Evolutionary conservation across 2,329 filamentous ascomycete genomes (phyloP).

Genomic region (Sarocladium brachiariae): DNA sequence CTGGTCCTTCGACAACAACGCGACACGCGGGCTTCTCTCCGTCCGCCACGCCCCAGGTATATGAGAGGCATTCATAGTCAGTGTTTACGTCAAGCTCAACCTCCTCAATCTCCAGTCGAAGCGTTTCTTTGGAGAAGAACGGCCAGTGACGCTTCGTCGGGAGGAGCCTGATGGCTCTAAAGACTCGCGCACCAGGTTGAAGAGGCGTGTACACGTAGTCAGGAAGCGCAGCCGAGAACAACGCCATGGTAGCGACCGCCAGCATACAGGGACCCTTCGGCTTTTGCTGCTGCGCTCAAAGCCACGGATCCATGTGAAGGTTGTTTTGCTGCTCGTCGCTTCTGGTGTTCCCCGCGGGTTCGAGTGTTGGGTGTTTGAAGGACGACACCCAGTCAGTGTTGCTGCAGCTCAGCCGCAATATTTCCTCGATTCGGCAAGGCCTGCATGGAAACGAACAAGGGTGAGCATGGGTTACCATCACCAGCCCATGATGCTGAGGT

Average conservation of each 20-base stretch:
- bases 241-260: not conserved
- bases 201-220: not conserved
- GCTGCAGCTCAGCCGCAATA: conserved; percentile 7
- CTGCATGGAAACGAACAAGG: too few relatives aligned
- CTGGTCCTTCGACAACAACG: not conserved
- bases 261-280: too few relatives aligned
- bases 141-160: not conserved
- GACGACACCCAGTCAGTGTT: not conserved
- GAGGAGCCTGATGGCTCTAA: conserved; percentile 1
- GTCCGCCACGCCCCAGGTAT: not conserved
- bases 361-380: too few relatives aligned
- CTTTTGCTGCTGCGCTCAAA: not conserved
- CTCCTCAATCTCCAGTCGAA: not conserved
- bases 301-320: too few relatives aligned
- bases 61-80: not conserved
- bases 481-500: too few relatives aligned
- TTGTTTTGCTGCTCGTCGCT: not conserved
- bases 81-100: not conserved
- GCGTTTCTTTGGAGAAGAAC: not conserved
- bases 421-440: too few relatives aligned
- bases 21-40: not conserved
- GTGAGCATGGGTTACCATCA: too few relatives aligned
- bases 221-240: not conserved
- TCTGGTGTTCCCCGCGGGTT: too few relatives aligned
- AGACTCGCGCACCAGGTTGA: not conserved